phyloP scores from a whole-genome alignment of 2,329 filamentous ascomycete genomes.

The Sporothrix pallida region DNA sequence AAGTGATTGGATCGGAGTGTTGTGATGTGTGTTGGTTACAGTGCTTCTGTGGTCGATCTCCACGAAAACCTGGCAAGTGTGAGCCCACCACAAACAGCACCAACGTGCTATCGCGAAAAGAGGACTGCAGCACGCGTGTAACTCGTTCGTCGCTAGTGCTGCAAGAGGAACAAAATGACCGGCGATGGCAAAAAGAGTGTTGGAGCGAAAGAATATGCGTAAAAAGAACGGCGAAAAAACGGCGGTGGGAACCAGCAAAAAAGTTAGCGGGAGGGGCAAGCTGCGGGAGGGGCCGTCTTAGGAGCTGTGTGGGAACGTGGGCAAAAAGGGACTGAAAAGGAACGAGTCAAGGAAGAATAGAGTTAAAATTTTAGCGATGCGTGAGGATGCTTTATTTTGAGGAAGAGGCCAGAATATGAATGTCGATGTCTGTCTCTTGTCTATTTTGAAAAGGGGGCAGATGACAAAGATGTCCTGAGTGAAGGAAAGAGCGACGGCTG shows the following conservation, averaged over 20 bases:
- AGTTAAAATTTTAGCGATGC: constrained; percentile 17
- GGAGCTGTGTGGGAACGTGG: neutral
- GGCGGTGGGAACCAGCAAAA: neutral
- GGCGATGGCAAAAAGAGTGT: neutral
- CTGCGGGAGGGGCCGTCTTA: constrained; percentile 24
- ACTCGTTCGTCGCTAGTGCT: neutral
- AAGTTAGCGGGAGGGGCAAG: constrained; percentile 11
- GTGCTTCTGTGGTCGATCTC: neutral
- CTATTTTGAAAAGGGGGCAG: neutral
- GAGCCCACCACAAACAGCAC: neutral
- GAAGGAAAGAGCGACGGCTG: neutral
- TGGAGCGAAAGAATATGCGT: too few species aligned
- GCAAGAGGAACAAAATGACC: neutral
- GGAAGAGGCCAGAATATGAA: neutral
- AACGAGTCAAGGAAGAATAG: constrained; percentile 14
- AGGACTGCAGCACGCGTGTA: neutral
- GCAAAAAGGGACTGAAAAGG: neutral
- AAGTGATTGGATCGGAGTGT: neutral
- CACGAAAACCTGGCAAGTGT: neutral
- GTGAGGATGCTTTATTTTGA: neutral
- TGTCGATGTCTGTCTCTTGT: neutral
- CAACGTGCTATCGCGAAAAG: neutral
- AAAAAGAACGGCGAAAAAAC: neutral
- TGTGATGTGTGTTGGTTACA: constrained; percentile 3
- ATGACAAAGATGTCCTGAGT: neutral